Conservation (phyloP, 495 filamentous ascomycete genomes). For the Achaetomiella virescens region DNA sequence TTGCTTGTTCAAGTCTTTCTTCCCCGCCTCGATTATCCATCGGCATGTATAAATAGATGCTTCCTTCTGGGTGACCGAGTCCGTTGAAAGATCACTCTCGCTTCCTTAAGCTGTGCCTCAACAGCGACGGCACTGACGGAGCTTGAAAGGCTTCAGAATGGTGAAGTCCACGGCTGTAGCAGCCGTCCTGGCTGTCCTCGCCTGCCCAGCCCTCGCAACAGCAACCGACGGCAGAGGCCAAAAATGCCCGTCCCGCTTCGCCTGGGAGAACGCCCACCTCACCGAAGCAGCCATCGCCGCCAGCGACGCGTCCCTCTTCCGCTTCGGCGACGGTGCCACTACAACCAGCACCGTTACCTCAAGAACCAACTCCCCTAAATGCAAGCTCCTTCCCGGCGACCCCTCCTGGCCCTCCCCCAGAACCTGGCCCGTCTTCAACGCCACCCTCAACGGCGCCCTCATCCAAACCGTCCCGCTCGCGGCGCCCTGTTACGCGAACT, state of each 20-base stretch:
- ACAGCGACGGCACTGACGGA: too few species aligned
- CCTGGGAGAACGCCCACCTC: constrained; percentile 16
- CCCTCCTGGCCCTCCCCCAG: constrained; percentile 35
- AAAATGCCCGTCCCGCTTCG: constrained; percentile 13
- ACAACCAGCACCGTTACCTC: too few species aligned
- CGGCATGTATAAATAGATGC: too few species aligned
- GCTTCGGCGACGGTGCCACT: constrained; percentile 3
- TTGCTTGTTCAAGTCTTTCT: too few species aligned
- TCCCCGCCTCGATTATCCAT: too few species aligned
- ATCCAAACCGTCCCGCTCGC: constrained; percentile 51
- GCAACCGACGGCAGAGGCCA: background rate
- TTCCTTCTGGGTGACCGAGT: too few species aligned
- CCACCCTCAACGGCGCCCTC: constrained; percentile 45
- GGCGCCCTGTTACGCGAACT: constrained; percentile 48
- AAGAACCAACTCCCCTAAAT: constrained; percentile 13
- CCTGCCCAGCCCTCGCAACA: background rate
- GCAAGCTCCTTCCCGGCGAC: constrained; percentile 50
- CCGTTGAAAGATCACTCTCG: too few species aligned
- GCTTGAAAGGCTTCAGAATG: too few species aligned
- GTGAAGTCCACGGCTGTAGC: constrained; percentile 1
- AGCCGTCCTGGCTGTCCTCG: constrained; percentile 2
- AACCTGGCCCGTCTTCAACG: constrained; percentile 42
- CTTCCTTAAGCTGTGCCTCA: too few species aligned
- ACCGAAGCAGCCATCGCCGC: constrained; percentile 9
- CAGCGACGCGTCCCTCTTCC: constrained; percentile 4